phyloP scores from a whole-genome alignment of 2,329 filamentous ascomycete genomes.

The Periglandula ipomoeae region DNA sequence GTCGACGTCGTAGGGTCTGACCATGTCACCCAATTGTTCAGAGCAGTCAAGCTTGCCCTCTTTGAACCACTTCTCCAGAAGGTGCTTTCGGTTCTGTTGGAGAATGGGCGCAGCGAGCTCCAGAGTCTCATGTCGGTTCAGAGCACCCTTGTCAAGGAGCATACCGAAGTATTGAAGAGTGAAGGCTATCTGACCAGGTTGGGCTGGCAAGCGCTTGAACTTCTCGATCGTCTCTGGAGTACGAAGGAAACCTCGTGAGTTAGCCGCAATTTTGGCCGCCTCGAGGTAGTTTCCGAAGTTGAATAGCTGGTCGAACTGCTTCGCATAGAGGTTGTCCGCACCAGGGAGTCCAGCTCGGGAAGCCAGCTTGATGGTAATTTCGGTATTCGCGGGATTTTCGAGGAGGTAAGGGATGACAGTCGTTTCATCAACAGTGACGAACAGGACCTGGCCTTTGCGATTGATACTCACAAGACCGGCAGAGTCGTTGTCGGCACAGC shows the following conservation, averaged over 20 bases:
- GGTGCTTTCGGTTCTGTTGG: slow-evolving; percentile 85
- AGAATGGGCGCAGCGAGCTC: slow-evolving; percentile 90
- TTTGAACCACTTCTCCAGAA: slow-evolving; percentile 95
- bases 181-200: slow-evolving; percentile 79
- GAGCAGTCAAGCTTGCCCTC: slow-evolving; percentile 95
- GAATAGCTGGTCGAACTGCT: slow-evolving; percentile 87
- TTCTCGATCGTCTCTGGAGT: slow-evolving; percentile 92
- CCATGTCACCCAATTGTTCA: slow-evolving; percentile 90
- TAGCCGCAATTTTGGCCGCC: slow-evolving; percentile 91
- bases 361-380: slow-evolving; percentile 91
- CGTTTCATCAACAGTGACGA: slow-evolving; percentile 85
- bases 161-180: slow-evolving; percentile 98
- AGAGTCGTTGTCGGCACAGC: slow-evolving; percentile 72
- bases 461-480: slow-evolving; percentile 91
- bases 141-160: slow-evolving; percentile 84
- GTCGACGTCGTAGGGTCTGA: slow-evolving; percentile 80
- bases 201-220: slow-evolving; percentile 78
- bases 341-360: slow-evolving; percentile 89
- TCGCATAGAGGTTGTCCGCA: slow-evolving; percentile 84
- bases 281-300: slow-evolving; percentile 71
- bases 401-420: slow-evolving; percentile 91
- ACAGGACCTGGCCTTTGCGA: slow-evolving; percentile 92
- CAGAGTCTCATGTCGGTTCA: slow-evolving; percentile 90
- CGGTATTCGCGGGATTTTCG: slow-evolving; percentile 88
- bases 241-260: slow-evolving; percentile 90